Base-by-base conservation (phyloP, 1,284 basidiomycete species). In the Puccinia horiana region DNA sequence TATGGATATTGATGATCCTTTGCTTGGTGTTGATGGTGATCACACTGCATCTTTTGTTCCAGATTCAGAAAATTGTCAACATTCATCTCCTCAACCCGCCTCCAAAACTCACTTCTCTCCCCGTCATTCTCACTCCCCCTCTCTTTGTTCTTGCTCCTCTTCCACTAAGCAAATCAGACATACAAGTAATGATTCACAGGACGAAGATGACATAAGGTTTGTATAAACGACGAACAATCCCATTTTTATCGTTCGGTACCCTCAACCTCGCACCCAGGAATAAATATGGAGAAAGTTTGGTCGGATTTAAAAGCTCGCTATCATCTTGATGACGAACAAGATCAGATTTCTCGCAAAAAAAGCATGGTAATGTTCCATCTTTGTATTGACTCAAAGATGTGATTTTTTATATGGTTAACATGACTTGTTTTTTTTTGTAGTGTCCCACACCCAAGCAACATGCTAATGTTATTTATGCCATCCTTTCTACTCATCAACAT, bases 271-370 rank as follows among this genome's bases (percentile, higher is more conserved):
- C 42, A 44, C 8, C 42, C 42, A 8, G 42, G 8, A 16, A 44
- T 16, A 6, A 44, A 44, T 44, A 29, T 58, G 56, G 26, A 58
- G 9, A 32, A 58, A 29, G 26, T 58, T 6, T 58, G 56, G n/a
- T 58, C 56, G 23, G 56, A 11, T 29, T 23, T 58, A n/a, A 11
- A 58, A 58, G 9, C 56, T 11, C 26, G 26, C 23, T 23, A 58
- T 58, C 56, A 58, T 32, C 56, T 58, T 58, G 56, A 58, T 58
- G 56, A 58, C 8, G 56, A 58, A 32, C 56, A 58, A 29, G 56
- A 58, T 58, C 56, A 58, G 26, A 32, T 58, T 32, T 16, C 56
- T 23, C 56, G 56, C 23, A 58, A 58, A 58, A 6, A 16, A 58
- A 58, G 56, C 56, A 26, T 18, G 56, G 56, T 58, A 58, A 58